phyloP scores from a whole-genome alignment of 1,284 basidiomycete species.

The Boletus mariae region DNA sequence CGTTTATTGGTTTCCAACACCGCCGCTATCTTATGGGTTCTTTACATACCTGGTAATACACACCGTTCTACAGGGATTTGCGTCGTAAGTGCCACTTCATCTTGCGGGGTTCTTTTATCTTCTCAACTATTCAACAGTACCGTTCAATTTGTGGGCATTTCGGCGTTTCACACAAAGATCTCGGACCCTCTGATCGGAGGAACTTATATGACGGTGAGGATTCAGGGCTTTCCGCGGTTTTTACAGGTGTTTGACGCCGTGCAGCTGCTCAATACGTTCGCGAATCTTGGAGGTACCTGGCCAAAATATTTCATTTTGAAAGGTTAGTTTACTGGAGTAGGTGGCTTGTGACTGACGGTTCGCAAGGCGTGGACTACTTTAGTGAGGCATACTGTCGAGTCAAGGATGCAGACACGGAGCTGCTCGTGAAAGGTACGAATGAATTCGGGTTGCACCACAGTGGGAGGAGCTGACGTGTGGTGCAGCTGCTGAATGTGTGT shows the following conservation, averaged over 20 bases:
- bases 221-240: neutral
- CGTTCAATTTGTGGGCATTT: slow-evolving; percentile 97
- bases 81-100: slow-evolving; percentile 54
- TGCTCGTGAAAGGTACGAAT: slow-evolving; percentile 57
- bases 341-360: slow-evolving; percentile 10
- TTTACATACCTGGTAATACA: slow-evolving; percentile 78
- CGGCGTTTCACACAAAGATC: slow-evolving; percentile 96
- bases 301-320: slow-evolving; percentile 92
- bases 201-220: slow-evolving; percentile 92
- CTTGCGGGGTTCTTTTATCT: neutral
- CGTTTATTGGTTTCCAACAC: slow-evolving; percentile 81
- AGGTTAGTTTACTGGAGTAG: slow-evolving; percentile 50
- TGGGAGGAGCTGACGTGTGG: slow-evolving; percentile 10
- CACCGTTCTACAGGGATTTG: slow-evolving; percentile 84
- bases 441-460: neutral
- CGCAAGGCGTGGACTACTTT: slow-evolving; percentile 78
- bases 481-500: slow-evolving; percentile 80
- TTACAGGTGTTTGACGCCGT: slow-evolving; percentile 6
- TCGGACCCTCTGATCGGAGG: slow-evolving; percentile 97
- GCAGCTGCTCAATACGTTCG: slow-evolving; percentile 92
- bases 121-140: slow-evolving; percentile 53
- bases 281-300: slow-evolving; percentile 98
- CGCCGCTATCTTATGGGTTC: slow-evolving; percentile 74
- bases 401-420: slow-evolving; percentile 47
- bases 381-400: slow-evolving; percentile 80